phyloP scores from a whole-genome alignment of 208 protist genomes.

The Leishmania aethiopica region DNA sequence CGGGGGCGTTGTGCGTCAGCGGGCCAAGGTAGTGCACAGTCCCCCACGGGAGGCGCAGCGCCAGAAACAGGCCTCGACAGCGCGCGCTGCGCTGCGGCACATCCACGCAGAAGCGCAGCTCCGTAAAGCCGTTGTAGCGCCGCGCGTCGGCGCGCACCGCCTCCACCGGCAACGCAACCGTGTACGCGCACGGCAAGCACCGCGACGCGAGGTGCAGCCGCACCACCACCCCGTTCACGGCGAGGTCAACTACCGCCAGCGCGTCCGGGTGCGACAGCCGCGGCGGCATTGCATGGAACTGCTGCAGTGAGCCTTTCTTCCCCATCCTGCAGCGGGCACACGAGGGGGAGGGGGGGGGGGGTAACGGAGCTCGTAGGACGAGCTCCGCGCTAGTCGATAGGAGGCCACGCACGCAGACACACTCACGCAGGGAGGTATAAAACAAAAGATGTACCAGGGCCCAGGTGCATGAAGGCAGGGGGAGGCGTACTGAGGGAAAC shows the following conservation, averaged over 20 bases:
- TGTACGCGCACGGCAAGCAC: conserved; percentile 30
- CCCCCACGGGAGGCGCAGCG: conserved; percentile 32
- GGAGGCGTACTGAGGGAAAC: no score
- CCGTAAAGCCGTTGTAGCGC: conserved; percentile 23
- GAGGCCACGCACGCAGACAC: not conserved
- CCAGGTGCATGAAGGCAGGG: not conserved
- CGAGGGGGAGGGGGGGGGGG: not conserved
- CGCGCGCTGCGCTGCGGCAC: conserved; percentile 17
- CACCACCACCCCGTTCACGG: conserved; percentile 15
- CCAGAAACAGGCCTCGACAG: conserved; percentile 24
- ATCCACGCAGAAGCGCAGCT: conserved; percentile 26
- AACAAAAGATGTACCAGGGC: not conserved
- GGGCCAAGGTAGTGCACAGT: conserved; percentile 49
- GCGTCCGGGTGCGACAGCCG: conserved; percentile 5
- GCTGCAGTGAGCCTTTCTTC: not conserved
- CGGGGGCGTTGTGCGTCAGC: conserved; percentile 10
- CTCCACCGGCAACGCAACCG: not conserved
- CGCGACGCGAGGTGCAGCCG: conserved; percentile 16
- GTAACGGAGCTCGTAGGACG: not conserved
- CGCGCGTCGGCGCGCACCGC: conserved; percentile 5
- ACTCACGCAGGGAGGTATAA: not conserved
- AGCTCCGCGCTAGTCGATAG: not conserved
- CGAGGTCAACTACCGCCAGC: conserved; percentile 21
- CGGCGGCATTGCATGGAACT: not conserved
- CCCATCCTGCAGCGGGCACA: not conserved